A percentile compares a stretch with the other conserved stretches of the same genome.
Conservation (phyloP, 73 alveolate species). For the Tetrahymena elliotti region DNA sequence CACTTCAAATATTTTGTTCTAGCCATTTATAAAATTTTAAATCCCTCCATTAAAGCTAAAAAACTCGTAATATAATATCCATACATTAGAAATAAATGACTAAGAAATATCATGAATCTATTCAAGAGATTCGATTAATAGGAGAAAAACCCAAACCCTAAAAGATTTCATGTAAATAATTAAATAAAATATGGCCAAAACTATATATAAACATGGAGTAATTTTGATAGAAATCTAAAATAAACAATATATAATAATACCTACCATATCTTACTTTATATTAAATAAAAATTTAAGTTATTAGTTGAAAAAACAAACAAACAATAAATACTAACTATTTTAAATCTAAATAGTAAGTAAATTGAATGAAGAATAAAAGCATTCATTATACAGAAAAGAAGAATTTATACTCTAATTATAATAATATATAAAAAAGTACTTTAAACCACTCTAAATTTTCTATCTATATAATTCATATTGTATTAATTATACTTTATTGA, state of each 20-base stretch:
- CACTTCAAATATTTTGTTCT: too few relatives aligned
- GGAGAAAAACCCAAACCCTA: neutral
- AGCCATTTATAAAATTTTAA: too few relatives aligned
- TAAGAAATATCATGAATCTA: too few relatives aligned
- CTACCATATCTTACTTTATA: neutral
- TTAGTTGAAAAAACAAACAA: neutral
- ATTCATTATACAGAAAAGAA: neutral
- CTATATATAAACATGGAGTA: neutral
- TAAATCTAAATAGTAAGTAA: too few relatives aligned
- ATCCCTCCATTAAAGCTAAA: too few relatives aligned
- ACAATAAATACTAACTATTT: neutral
- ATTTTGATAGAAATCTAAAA: neutral
- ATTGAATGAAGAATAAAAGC: neutral
- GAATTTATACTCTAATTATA: neutral
- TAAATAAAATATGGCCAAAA: neutral
- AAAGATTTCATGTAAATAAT: neutral
- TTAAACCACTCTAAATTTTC: neutral
- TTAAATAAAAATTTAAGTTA: too few relatives aligned
- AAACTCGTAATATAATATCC: too few relatives aligned
- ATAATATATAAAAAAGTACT: neutral
- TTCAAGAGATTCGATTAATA: neutral
- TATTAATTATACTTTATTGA: neutral
- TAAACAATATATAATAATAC: neutral
- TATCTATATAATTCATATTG: neutral
- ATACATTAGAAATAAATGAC: too few relatives aligned